phyloP scores from a whole-genome alignment of 1,284 basidiomycete genomes.

The Cryptococcus sp. region DNA sequence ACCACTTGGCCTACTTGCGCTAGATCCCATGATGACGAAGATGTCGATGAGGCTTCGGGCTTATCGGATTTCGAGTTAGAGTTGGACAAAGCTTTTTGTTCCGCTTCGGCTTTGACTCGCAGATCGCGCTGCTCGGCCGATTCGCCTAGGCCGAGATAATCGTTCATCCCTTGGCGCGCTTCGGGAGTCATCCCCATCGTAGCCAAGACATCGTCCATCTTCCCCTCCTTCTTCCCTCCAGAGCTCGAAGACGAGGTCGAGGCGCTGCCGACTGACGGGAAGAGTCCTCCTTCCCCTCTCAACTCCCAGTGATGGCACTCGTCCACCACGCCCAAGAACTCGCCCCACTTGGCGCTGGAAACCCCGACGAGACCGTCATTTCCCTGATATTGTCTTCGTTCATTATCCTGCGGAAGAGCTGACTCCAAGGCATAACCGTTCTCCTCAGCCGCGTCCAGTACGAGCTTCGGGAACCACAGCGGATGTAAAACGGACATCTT shows the following conservation, averaged over 20 bases:
- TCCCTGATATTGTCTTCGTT: slow-evolving; percentile 66
- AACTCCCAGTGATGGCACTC: slow-evolving; percentile 97
- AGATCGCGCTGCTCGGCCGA: slow-evolving; percentile 9
- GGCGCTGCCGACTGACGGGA: slow-evolving; percentile 38
- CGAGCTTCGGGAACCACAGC: slow-evolving; percentile 93
- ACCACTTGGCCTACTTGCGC: slow-evolving; percentile 52
- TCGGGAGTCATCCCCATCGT: slow-evolving; percentile 10
- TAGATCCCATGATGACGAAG: slow-evolving; percentile 38
- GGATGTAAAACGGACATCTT: slow-evolving; percentile 83
- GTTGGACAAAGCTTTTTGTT: background rate
- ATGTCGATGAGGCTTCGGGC: background rate
- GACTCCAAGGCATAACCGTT: slow-evolving; percentile 60
- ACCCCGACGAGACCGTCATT: slow-evolving; percentile 95
- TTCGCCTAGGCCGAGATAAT: slow-evolving; percentile 26
- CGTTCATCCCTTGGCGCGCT: slow-evolving; percentile 20
- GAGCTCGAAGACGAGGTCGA: background rate
- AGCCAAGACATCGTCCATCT: slow-evolving; percentile 22
- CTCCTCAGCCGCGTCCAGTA: slow-evolving; percentile 70
- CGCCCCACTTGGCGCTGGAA: slow-evolving; percentile 86
- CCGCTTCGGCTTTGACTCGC: slow-evolving; percentile 6
- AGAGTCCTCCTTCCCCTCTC: slow-evolving; percentile 67
- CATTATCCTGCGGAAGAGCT: slow-evolving; percentile 34
- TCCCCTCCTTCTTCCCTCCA: slow-evolving; percentile 24
- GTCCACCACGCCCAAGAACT: slow-evolving; percentile 87
- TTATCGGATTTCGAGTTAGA: slow-evolving; percentile 16